These are phyloP conservation scores for Flaveria robusta DNA, from an alignment of 129 eudicot species.

Conservation along the genomic window DNA sequence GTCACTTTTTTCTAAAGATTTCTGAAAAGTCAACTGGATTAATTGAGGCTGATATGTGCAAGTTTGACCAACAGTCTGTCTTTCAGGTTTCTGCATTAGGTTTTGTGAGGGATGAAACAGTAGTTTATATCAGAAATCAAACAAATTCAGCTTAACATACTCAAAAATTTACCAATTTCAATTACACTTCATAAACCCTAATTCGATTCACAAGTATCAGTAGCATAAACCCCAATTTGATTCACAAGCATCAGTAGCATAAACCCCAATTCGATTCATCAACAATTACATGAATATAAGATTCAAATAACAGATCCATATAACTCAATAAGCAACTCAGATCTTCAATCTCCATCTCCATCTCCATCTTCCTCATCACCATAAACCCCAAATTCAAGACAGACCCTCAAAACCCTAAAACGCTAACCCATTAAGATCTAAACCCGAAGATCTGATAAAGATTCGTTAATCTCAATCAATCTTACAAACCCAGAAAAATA, in stretches of 20 bases:
- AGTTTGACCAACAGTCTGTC: background rate
- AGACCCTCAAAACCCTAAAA: slow-evolving; percentile 27
- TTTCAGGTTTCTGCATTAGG: slow-evolving; percentile 11
- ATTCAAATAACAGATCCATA: slow-evolving; percentile 21
- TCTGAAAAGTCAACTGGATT: background rate
- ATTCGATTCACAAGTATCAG: background rate
- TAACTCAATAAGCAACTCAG: slow-evolving; percentile 20
- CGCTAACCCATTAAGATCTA: slow-evolving; percentile 19
- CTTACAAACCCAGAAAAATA: slow-evolving; percentile 31
- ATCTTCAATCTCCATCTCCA: slow-evolving; percentile 32
- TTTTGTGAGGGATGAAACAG: background rate
- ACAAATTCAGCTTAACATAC: slow-evolving; percentile 9
- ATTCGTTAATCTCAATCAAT: slow-evolving; percentile 11
- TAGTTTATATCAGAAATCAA: slow-evolving; percentile 10
- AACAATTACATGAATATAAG: background rate
- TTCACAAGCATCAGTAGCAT: slow-evolving; percentile 16
- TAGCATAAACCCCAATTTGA: slow-evolving; percentile 9
- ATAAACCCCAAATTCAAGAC: slow-evolving; percentile 30
- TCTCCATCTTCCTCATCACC: background rate
- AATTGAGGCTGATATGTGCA: slow-evolving; percentile 12
- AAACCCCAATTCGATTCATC: background rate
- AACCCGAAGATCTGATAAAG: slow-evolving; percentile 30
- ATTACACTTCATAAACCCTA: slow-evolving; percentile 11
- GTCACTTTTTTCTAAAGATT: background rate
- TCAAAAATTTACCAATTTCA: background rate